Base-by-base conservation (phyloP, 495 filamentous ascomycete genomes). In the Lophiostoma macrostomum region DNA sequence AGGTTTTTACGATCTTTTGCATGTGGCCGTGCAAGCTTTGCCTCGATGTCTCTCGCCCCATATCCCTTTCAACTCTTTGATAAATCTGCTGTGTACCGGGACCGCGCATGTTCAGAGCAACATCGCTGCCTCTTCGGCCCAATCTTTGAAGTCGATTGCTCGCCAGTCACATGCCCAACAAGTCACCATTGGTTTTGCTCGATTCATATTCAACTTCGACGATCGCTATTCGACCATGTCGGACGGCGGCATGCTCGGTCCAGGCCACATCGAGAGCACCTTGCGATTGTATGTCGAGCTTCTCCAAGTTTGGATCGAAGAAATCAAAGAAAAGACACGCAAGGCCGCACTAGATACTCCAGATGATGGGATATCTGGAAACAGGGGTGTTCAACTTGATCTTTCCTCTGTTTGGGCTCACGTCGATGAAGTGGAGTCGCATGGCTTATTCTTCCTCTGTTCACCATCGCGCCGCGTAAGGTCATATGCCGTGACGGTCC, bases 181-280 rank as follows among this genome's bases (percentile, higher is more conserved):
- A 68, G 91, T 98, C 19, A 96, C 91, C 1, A 94, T 96, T 64
- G 90, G 94, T 3, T 98, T 97, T 72, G 87, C 91, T 13, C 75
- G 90, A 31, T 98, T 97, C 60, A 97, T 98, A 27, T 96, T 99
- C 73, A 94, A 89, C 46, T 97, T 96, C 64, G 94, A 99, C 69
- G 89, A 91, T 57, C 84, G 89, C 23, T 96, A 96, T 69, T 88
- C 91, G 0, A 97, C 93, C 18, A 96, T 96, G 86, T 95, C 91
- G 7, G 94, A 97, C 62, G 90, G 95, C 35, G 93, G 94, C 3
- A 91, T 99, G 88, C 80, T 98, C 20, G 93, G 93, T 5, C 84
- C 90, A 20, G 88, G 84, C 8, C 94, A 98, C 65, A 96, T 98
- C 42, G 94, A 99, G 63, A 95, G 85, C 50, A 97, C 94, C 3